Percentiles rank a stretch among this genome's conserved stretches.
Evolutionary conservation across 371 early-diverging fungal species (phyloP).

Genomic region (Apophysomyces elegans): DNA sequence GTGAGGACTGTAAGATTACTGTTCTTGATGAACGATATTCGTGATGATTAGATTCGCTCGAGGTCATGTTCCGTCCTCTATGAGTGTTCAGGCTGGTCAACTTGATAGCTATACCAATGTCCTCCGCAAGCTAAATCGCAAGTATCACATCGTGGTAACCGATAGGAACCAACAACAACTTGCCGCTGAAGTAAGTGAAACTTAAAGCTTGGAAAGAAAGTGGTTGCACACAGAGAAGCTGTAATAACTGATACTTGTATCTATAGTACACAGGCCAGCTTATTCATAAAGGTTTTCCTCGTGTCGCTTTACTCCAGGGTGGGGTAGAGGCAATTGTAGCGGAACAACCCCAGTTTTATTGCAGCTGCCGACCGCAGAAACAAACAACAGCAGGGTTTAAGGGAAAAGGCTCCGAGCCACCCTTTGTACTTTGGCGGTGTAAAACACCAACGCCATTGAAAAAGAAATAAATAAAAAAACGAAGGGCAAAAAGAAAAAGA

Average conservation of each 20-base stretch:
- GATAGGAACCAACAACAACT: constrained; percentile 35
- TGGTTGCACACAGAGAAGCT: no score
- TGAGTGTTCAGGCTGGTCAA: constrained; percentile 55
- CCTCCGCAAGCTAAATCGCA: constrained; percentile 58
- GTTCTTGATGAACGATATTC: neutral
- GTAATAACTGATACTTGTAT: constrained; percentile 1
- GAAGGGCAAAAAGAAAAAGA: neutral
- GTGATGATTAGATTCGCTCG: constrained; percentile 46
- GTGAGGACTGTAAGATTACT: constrained; percentile 8
- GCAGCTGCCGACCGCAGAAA: constrained; percentile 50
- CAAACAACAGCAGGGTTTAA: constrained; percentile 50
- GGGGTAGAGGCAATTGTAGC: constrained; percentile 55
- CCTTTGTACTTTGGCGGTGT: constrained; percentile 55
- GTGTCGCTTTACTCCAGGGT: constrained; percentile 61
- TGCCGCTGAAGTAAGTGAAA: constrained; percentile 56
- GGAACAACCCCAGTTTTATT: constrained; percentile 24
- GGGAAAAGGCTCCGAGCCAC: constrained; percentile 56
- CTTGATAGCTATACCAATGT: constrained; percentile 51
- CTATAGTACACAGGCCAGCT: constrained; percentile 59
- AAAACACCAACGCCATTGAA: constrained; percentile 40
- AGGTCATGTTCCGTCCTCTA: constrained; percentile 64
- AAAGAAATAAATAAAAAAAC: neutral
- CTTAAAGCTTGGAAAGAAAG: neutral
- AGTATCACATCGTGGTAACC: constrained; percentile 62
- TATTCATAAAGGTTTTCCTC: constrained; percentile 49